A percentile compares a stretch with the other conserved stretches of the same genome.
These are phyloP conservation scores for Micractinium conductrix DNA, from an alignment of 139 green algal species.

Conservation along the genomic window DNA sequence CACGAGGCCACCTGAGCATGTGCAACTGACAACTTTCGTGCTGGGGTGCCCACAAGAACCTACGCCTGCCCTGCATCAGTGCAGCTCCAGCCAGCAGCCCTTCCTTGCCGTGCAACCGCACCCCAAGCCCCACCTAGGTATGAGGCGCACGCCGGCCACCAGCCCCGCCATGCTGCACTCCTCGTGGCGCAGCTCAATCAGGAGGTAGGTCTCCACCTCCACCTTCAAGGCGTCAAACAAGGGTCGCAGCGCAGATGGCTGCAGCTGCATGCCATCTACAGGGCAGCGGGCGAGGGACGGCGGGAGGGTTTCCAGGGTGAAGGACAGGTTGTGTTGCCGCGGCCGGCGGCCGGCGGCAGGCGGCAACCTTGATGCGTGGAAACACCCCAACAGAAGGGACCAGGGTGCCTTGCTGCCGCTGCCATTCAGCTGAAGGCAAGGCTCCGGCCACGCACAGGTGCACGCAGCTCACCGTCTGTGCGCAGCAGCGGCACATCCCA, in stretches of 20 bases:
- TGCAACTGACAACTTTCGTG: too few relatives aligned
- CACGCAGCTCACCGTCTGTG: slow-evolving; percentile 6
- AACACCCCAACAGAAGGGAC: too few relatives aligned
- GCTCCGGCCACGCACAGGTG: too few relatives aligned
- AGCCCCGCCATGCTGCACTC: background rate
- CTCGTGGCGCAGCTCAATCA: slow-evolving; percentile 2
- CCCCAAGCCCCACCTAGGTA: background rate
- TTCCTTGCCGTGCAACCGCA: too few relatives aligned
- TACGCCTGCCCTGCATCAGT: background rate
- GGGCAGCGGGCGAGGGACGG: background rate
- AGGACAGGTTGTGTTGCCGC: too few relatives aligned
- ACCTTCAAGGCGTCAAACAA: background rate
- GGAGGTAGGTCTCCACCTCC: background rate
- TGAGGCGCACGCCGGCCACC: background rate
- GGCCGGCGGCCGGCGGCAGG: too few relatives aligned
- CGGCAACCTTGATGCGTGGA: too few relatives aligned
- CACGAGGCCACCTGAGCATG: too few relatives aligned
- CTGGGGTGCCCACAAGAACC: too few relatives aligned
- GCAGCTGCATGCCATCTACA: slow-evolving; percentile 31
- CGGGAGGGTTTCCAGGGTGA: background rate
- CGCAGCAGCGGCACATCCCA: slow-evolving; percentile 22
- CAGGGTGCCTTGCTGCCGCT: too few relatives aligned
- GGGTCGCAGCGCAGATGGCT: slow-evolving; percentile 4
- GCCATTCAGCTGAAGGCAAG: too few relatives aligned
- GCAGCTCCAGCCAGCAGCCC: too few relatives aligned